Evolutionary conservation across 495 filamentous ascomycete species (phyloP).

Genomic region (Amorphotheca resinae): DNA sequence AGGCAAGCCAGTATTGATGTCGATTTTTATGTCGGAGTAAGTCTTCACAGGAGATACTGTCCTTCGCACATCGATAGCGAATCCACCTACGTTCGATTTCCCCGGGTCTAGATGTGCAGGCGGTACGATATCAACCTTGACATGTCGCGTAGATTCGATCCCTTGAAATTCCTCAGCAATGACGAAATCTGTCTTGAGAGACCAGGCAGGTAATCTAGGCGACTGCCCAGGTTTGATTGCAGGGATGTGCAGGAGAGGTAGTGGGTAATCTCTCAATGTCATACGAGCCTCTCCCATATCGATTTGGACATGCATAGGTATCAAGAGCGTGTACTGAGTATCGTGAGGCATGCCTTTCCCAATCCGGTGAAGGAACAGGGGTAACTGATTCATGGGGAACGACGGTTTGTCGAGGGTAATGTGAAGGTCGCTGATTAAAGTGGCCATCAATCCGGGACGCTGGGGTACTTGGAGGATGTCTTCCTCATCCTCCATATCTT

Average conservation of each 20-base stretch:
- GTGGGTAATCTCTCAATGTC: conserved; percentile 79
- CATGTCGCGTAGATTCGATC: conserved; percentile 60
- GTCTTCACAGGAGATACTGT: conserved; percentile 94
- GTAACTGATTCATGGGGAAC: conserved; percentile 69
- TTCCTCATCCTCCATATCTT: conserved; percentile 71
- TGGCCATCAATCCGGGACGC: conserved; percentile 70
- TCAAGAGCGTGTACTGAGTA: conserved; percentile 76
- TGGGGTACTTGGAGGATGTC: conserved; percentile 78
- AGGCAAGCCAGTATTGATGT: conserved; percentile 83
- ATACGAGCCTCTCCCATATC: conserved; percentile 85
- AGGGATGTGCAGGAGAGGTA: conserved; percentile 86
- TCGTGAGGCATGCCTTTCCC: conserved; percentile 92
- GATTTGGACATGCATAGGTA: conserved; percentile 82
- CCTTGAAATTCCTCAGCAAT: conserved; percentile 89
- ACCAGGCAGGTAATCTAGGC: conserved; percentile 65
- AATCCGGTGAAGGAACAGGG: conserved; percentile 70
- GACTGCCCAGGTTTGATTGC: conserved; percentile 69
- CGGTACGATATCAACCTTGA: conserved; percentile 78
- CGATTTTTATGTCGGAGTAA: conserved; percentile 80
- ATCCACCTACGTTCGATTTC: conserved; percentile 43
- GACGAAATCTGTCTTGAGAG: conserved; percentile 83
- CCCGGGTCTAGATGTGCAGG: conserved; percentile 31
- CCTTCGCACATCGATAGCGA: conserved; percentile 73
- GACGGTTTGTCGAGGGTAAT: conserved; percentile 85
- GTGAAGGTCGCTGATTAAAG: conserved; percentile 73